A percentile compares a stretch with the other conserved stretches of the same genome.
phyloP scores from a whole-genome alignment of 345 rosid genomes.

The Leavenworthia alabamica region DNA sequence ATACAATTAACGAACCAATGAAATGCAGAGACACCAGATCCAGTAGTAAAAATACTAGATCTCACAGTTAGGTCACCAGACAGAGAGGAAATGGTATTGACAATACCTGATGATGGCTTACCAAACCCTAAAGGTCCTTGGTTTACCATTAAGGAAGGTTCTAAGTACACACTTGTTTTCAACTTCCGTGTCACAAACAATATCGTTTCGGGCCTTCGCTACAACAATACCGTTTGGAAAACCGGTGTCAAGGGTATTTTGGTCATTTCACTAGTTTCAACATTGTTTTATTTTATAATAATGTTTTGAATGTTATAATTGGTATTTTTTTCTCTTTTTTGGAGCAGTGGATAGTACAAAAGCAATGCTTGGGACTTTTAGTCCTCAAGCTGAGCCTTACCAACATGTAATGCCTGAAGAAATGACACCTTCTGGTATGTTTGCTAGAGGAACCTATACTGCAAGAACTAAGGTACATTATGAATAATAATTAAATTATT shows the following conservation, averaged over 20 bases:
- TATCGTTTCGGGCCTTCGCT: constrained; percentile 82
- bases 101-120: constrained; percentile 50
- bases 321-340: too few relatives aligned
- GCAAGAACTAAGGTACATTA: constrained; percentile 65
- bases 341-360: constrained; percentile 72
- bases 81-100: constrained; percentile 64
- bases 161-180: constrained; percentile 60
- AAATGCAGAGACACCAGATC: constrained; percentile 62
- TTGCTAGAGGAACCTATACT: constrained; percentile 79
- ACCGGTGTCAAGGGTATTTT: constrained; percentile 57
- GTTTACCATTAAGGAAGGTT: constrained; percentile 90
- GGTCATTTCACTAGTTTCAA: background rate
- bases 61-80: constrained; percentile 63
- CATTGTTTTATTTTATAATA: background rate
- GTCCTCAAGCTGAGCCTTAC: constrained; percentile 87
- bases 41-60: constrained; percentile 70
- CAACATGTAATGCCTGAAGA: constrained; percentile 74
- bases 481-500: background rate
- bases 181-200: constrained; percentile 71
- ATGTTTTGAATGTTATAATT: too few relatives aligned
- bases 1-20: background rate
- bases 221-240: constrained; percentile 77
- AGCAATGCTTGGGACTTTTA: constrained; percentile 89
- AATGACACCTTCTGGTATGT: constrained; percentile 80
- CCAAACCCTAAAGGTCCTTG: constrained; percentile 59